A percentile compares a stretch with the other conserved stretches of the same genome.
phyloP scores from a whole-genome alignment of 2,329 filamentous ascomycete species.

The Aspergillus jensenii region DNA sequence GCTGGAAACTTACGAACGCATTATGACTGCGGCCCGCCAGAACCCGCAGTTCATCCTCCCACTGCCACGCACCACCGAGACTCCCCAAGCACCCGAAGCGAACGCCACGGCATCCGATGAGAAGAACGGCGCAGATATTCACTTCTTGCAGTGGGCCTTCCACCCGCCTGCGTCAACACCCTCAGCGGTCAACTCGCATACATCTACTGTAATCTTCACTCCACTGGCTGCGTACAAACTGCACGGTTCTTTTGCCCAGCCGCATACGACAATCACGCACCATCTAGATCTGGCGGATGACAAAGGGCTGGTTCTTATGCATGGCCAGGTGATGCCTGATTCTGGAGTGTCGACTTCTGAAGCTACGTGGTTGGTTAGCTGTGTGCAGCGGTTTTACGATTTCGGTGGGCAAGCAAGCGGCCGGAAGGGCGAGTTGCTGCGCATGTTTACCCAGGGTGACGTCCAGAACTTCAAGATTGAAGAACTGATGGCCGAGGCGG shows the following conservation, averaged over 20 bases:
- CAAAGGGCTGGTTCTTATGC: slow-evolving; percentile 80
- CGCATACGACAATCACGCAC: slow-evolving; percentile 92
- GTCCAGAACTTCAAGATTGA: slow-evolving; percentile 73
- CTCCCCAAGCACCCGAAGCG: slow-evolving; percentile 15
- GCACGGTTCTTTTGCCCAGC: slow-evolving; percentile 82
- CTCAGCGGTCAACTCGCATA: slow-evolving; percentile 50
- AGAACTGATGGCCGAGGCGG: slow-evolving; percentile 81
- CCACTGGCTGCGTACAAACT: slow-evolving; percentile 91
- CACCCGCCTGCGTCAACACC: slow-evolving; percentile 57
- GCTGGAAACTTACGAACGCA: slow-evolving; percentile 67
- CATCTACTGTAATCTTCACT: slow-evolving; percentile 83
- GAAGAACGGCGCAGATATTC: slow-evolving; percentile 73
- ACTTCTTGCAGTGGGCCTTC: slow-evolving; percentile 96
- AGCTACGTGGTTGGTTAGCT: slow-evolving; percentile 88
- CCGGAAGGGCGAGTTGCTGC: slow-evolving; percentile 68
- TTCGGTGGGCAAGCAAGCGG: slow-evolving; percentile 57
- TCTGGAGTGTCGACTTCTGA: slow-evolving; percentile 75
- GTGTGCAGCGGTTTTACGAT: slow-evolving; percentile 87
- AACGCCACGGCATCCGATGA: slow-evolving; percentile 29
- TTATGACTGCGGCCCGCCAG: slow-evolving; percentile 68
- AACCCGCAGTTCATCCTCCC: slow-evolving; percentile 92
- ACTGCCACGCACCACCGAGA: slow-evolving; percentile 53
- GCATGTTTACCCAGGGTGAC: slow-evolving; percentile 81
- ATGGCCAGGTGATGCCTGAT: slow-evolving; percentile 75
- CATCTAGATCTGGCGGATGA: slow-evolving; percentile 75